Base-by-base conservation (phyloP, 1,139 yeast genomes). In the Debaryomyces udenii region DNA sequence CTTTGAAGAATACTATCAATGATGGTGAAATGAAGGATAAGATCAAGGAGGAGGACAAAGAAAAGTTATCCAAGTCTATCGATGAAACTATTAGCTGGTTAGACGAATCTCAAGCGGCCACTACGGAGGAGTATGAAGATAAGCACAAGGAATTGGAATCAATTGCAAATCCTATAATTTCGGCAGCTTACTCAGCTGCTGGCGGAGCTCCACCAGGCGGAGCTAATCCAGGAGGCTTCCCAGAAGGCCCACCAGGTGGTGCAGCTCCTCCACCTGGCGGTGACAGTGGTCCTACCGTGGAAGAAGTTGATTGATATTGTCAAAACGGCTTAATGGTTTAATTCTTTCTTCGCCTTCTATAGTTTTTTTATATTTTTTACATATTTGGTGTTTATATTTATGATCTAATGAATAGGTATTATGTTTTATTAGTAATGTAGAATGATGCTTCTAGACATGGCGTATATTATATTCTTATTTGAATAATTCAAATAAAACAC, bases 71-170 rank as follows among this genome's bases (percentile, higher is more conserved):
- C 68, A 77, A 78, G 77, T 82, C 86, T 57, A 83, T 87, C 64
- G 84, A 81, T 52, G 90, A 82, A 73, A 76, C 86, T 59, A 80
- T 86, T 55, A 70, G 80, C 50, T 86, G 93, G 93, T 80, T 86
- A 68, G 94, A 86, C 70, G 71, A 73, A 66, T 83, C 83, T 81
- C 83, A 80, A 64, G 76, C 91, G 55, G 94, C 88, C 57, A 68
- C 90, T 55, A 80, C 84, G 56, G 93, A 86, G 64, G 94, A 86
- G 75, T 86, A 64, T 74, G 72, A 78, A 57, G 90, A 83, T 76
- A 80, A 81, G 76, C 89, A 85, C 75, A 86, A 86, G 86, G 94
- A 86, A 69, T 83, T 86, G 66, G 93, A 86, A 76, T 84, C 80
- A 52, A 76, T 81, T 71, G 88, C 91, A 56, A 86, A 86, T 84